Evolutionary conservation across 257 asterid genomes (phyloP).

Genomic region (Penstemon davidsonii): DNA sequence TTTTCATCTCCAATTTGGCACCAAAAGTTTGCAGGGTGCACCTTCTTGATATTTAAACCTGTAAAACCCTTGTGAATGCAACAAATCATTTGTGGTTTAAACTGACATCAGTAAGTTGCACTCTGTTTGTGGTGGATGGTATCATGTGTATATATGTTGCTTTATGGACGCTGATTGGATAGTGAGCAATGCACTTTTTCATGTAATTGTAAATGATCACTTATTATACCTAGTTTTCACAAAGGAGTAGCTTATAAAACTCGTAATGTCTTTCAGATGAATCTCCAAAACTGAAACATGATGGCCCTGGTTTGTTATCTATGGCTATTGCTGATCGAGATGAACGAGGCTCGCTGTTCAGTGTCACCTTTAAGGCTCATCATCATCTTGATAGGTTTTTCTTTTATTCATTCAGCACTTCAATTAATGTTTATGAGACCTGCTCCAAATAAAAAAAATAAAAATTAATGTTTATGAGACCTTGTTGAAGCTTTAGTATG

Average conservation of each 20-base stretch:
- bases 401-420: conserved; percentile 22
- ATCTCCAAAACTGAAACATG: conserved; percentile 80
- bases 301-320: conserved; percentile 79
- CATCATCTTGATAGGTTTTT: conserved; percentile 91
- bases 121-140: neutral
- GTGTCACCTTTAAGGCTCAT: conserved; percentile 80
- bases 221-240: conserved; percentile 1
- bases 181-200: conserved; percentile 7
- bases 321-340: conserved; percentile 93
- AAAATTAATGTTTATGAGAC: neutral
- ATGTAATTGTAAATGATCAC: neutral
- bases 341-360: conserved; percentile 83
- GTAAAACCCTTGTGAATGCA: neutral
- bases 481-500: neutral
- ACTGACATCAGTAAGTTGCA: neutral
- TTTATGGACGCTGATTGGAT: neutral
- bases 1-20: neutral
- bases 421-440: neutral
- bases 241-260: conserved; percentile 26
- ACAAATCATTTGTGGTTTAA: neutral
- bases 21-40: neutral
- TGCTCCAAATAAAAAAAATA: too few relatives aligned
- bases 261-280: conserved; percentile 60
- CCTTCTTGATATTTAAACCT: neutral
- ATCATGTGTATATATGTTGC: conserved; percentile 7